Base-by-base conservation (phyloP, 75 land plant genomes). In the Azolla pinnata region DNA sequence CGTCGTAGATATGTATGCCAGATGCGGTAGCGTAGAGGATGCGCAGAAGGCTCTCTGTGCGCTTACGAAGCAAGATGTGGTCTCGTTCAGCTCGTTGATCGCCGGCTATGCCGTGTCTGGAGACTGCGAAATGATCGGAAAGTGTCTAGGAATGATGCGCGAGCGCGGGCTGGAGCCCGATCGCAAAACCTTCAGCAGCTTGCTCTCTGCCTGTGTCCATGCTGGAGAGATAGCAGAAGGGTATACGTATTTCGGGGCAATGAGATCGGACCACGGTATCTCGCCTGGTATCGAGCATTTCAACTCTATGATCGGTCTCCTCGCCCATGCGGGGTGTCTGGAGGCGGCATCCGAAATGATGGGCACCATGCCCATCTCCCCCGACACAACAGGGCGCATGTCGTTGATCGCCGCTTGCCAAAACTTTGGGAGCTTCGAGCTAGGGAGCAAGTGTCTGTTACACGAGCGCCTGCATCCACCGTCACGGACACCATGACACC, bases 181-280 rank as follows among this genome's bases (percentile, higher is more conserved):
- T 12, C 4, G 18, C 27, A 17, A 25, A n/a, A 62, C 59, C 63
- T 51, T 56, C 18, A 31, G 28, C 17, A 46, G 46, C 26, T 20
- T 59, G 12, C 51, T 59, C 23, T 33, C 62, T 23, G 45, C 62
- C 14, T 59, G 62, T 1, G 24, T 46, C 40, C 62, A 33, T 59
- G 62, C 62, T 27, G 62, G 62, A 20, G 24, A 38, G 54, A 46
- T 59, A 46, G 29, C 19, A n/a, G 40, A 59, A 44, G 62, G 62
- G 0, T 16, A 26, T 17, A 51, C 8, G 16, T 23, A 59, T 46
- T 59, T 59, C 44, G 19, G 55, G 14, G 24, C n/a, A 0, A 59
- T 59, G 62, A 44, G 16, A 3, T 20, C 14, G n/a, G 28, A 59
- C 18, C 44, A 26, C 26, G 7, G 28, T 29, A 59, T 59, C 26